Percentiles rank a stretch among this genome's conserved stretches.
These are phyloP conservation scores for Candida maesae DNA, from an alignment of 805 yeast genomes.

Conservation along the genomic window DNA sequence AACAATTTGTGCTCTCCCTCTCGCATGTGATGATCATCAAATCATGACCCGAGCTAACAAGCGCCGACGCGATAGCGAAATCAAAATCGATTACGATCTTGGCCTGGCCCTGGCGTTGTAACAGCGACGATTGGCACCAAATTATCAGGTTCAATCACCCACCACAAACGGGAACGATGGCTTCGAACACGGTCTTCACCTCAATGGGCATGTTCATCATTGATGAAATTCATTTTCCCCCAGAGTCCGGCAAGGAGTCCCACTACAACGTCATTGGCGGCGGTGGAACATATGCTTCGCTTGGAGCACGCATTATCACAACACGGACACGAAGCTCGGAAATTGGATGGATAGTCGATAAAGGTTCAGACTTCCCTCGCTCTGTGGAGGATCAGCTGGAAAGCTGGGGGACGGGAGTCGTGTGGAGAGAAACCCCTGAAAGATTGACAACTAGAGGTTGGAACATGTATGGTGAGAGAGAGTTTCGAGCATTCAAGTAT, in stretches of 20 bases:
- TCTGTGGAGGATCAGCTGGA: constrained; percentile 41
- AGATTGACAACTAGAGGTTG: constrained; percentile 79
- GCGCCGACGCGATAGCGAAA: no score
- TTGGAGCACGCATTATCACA: constrained; percentile 64
- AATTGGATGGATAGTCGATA: constrained; percentile 72
- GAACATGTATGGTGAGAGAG: constrained; percentile 66
- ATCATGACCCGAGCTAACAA: no score
- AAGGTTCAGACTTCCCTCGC: constrained; percentile 73
- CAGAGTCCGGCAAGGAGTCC: constrained; percentile 25
- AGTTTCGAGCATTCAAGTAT: constrained; percentile 58
- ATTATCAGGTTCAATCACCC: background rate
- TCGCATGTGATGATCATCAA: no score
- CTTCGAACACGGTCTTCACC: constrained; percentile 38
- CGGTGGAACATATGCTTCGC: constrained; percentile 77
- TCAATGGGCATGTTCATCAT: constrained; percentile 88
- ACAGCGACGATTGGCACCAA: no score
- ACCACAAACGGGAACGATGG: no score
- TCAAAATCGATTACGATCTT: no score
- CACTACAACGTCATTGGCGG: constrained; percentile 73
- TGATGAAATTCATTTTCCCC: constrained; percentile 71
- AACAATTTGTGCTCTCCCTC: no score
- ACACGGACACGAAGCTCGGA: constrained; percentile 36
- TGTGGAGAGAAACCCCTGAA: constrained; percentile 45
- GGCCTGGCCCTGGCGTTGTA: no score
- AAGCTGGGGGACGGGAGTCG: constrained; percentile 59